A percentile compares a stretch with the other conserved stretches of the same genome.
These are phyloP conservation scores for Primulina tabacum DNA, from an alignment of 257 asterid genomes.

Conservation along the genomic window DNA sequence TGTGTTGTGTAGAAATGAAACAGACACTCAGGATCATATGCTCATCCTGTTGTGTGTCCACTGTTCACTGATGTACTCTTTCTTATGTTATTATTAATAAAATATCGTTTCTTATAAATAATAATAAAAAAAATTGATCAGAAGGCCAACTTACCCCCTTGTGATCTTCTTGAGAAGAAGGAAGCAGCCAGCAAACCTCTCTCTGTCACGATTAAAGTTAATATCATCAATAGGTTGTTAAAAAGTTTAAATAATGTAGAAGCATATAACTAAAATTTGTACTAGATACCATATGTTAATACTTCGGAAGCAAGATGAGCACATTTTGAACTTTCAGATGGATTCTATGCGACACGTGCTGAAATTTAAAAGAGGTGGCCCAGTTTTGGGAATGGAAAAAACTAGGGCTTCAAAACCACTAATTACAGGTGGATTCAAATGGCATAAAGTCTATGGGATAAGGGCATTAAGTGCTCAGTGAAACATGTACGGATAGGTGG, in stretches of 20 bases:
- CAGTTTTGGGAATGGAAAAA: background rate
- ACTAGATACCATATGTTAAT: background rate
- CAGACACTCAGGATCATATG: too few species aligned
- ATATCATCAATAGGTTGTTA: slow-evolving; percentile 23
- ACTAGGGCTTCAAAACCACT: background rate
- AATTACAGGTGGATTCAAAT: background rate
- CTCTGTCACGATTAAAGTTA: slow-evolving; percentile 46
- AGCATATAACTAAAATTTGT: background rate
- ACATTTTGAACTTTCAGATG: background rate
- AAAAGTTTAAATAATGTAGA: slow-evolving; percentile 17
- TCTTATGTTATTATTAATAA: too few species aligned
- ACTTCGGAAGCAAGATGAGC: slow-evolving; percentile 14
- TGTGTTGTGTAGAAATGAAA: too few species aligned
- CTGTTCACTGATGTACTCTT: too few species aligned
- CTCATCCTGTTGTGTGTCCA: too few species aligned
- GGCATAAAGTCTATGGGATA: background rate
- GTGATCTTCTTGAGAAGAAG: slow-evolving; percentile 67
- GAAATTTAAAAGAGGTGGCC: background rate
- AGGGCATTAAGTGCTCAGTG: background rate
- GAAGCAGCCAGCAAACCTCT: slow-evolving; percentile 92
- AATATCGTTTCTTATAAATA: too few species aligned
- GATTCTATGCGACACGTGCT: too few species aligned
- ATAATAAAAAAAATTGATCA: too few species aligned
- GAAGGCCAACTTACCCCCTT: slow-evolving; percentile 77
- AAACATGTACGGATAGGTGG: background rate